phyloP scores from a whole-genome alignment of 2,329 filamentous ascomycete species.

The Phyllosticta capitalensis region DNA sequence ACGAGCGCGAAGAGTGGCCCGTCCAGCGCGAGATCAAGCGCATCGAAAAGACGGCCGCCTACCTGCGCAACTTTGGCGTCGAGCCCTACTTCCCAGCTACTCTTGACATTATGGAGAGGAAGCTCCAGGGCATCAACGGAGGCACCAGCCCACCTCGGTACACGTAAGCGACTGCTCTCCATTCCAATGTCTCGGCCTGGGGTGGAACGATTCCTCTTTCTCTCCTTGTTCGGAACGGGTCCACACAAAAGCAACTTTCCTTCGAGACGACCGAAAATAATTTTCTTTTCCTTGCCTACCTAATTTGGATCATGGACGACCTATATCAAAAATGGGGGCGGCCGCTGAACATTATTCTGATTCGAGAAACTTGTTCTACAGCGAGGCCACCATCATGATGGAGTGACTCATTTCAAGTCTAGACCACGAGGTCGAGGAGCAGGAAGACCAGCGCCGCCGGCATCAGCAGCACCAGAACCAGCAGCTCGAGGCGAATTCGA shows the following conservation, averaged over 20 bases:
- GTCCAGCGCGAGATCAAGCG: conserved; percentile 45
- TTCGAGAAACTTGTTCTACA: not conserved
- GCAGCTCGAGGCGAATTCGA: not conserved
- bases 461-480: too few species aligned
- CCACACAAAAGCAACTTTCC: not conserved
- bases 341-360: not conserved
- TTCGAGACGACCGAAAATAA: not conserved
- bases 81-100: conserved; percentile 46
- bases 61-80: conserved; percentile 42
- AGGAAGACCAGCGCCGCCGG: not conserved
- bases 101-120: conserved; percentile 37
- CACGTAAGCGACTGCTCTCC: conserved; percentile 6
- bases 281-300: not conserved
- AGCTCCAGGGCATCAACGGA: conserved; percentile 8
- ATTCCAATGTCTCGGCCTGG: not conserved
- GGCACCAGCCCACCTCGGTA: conserved; percentile 8
- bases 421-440: not conserved
- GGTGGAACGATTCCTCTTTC: not conserved
- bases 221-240: not conserved
- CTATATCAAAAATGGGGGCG: not conserved
- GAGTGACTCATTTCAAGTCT: not conserved
- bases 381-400: not conserved
- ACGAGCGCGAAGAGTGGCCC: conserved; percentile 43
- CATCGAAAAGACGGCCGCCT: conserved; percentile 46
- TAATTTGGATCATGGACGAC: not conserved